phyloP scores from a whole-genome alignment of 345 rosid genomes.

The Aegle marmelos region DNA sequence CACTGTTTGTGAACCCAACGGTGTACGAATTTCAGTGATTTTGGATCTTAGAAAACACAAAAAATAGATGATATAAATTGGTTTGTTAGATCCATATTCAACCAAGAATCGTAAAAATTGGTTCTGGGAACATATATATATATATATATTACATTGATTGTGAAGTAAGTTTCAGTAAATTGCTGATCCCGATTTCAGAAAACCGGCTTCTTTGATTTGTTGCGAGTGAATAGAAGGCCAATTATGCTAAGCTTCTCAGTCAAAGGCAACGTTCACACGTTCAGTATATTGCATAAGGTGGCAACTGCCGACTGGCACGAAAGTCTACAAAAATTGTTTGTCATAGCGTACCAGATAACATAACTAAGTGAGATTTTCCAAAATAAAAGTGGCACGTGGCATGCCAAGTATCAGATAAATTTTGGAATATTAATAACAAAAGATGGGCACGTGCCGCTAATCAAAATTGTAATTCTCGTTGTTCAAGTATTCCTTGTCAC shows the following conservation, averaged over 20 bases:
- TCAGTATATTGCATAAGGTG: too few relatives aligned
- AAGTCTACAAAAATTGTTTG: neutral
- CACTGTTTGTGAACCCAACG: constrained; percentile 23
- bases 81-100: constrained; percentile 1
- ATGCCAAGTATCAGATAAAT: neutral
- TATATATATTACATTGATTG: neutral
- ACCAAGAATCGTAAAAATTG: constrained; percentile 18
- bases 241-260: neutral
- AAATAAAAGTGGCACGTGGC: neutral
- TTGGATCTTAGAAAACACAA: neutral
- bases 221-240: neutral
- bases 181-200: neutral
- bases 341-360: neutral
- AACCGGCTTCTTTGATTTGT: neutral
- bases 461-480: neutral
- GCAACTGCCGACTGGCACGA: neutral
- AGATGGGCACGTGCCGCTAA: neutral
- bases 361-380: neutral
- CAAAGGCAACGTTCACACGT: neutral
- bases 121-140: neutral
- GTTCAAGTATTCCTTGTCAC: too few relatives aligned
- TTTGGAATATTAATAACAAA: neutral
- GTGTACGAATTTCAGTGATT: constrained; percentile 34
- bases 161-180: neutral
- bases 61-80: neutral